Conservation (phyloP, 2,329 filamentous ascomycete genomes). For the Ceratocystis lukuohia region DNA sequence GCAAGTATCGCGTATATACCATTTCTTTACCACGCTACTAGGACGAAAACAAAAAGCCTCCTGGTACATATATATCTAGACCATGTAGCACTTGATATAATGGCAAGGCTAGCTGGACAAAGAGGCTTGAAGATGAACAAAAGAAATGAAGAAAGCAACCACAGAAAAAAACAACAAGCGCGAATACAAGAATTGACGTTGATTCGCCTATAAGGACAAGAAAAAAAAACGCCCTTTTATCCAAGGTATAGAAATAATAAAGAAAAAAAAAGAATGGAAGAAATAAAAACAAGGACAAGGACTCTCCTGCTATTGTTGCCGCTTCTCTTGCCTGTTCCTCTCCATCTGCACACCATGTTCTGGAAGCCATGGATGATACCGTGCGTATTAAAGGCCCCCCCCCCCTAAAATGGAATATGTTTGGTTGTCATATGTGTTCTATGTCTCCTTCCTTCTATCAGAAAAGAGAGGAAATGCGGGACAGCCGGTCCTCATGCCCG, state of each 20-base stretch:
- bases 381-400: background rate
- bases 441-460: background rate
- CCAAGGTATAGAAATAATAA: conserved; percentile 16
- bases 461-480: background rate
- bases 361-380: conserved; percentile 5
- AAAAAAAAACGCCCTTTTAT: conserved; percentile 10
- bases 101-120: background rate
- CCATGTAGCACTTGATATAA: background rate
- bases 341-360: conserved; percentile 10
- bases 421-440: background rate
- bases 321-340: background rate
- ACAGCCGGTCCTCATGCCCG: conserved; percentile 8
- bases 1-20: background rate
- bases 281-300: conserved; percentile 9
- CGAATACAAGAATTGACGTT: background rate
- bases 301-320: background rate
- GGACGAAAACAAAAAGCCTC: background rate
- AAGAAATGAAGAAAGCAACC: conserved; percentile 11
- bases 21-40: background rate
- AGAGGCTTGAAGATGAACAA: background rate
- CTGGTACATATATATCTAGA: background rate
- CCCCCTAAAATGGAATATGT: background rate
- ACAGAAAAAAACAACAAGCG: background rate
- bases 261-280: conserved; percentile 7
- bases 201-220: background rate